phyloP scores from a whole-genome alignment of 164 flowering plant species.

The Santalum album region DNA sequence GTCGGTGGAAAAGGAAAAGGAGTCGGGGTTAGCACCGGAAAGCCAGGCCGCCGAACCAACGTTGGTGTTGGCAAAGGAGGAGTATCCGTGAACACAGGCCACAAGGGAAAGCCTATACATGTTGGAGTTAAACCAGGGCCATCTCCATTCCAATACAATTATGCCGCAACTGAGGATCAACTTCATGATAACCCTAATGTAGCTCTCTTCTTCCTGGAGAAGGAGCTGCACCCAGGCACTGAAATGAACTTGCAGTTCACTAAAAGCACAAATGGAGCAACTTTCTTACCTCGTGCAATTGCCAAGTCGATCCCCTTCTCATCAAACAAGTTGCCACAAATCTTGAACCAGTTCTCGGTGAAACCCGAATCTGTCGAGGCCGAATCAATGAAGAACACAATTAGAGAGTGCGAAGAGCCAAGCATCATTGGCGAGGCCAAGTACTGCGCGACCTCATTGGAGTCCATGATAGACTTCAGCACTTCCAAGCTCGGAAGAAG shows the following conservation, averaged over 20 bases:
- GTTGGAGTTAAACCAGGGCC: slow-evolving; percentile 24
- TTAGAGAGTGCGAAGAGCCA: slow-evolving; percentile 29
- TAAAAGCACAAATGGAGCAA: slow-evolving; percentile 14
- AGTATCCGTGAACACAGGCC: slow-evolving; percentile 30
- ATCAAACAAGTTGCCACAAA: slow-evolving; percentile 20
- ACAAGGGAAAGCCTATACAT: slow-evolving; percentile 30
- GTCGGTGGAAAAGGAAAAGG: slow-evolving; percentile 12
- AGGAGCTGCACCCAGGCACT: slow-evolving; percentile 23
- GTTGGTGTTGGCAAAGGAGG: slow-evolving; percentile 40
- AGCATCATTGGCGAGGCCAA: slow-evolving; percentile 32
- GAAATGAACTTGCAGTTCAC: slow-evolving; percentile 26
- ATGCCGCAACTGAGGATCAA: slow-evolving; percentile 34
- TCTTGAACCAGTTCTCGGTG: slow-evolving; percentile 22
- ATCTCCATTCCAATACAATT: slow-evolving; percentile 18
- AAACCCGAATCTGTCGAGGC: slow-evolving; percentile 30
- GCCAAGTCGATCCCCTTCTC: slow-evolving; percentile 30
- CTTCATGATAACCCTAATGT: slow-evolving; percentile 25
- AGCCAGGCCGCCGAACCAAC: slow-evolving; percentile 11
- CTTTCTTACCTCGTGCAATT: slow-evolving; percentile 30
- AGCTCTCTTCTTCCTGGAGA: slow-evolving; percentile 42
- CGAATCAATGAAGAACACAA: slow-evolving; percentile 26
- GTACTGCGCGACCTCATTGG: slow-evolving; percentile 41
- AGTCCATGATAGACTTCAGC: slow-evolving; percentile 39
- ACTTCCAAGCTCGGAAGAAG: slow-evolving; percentile 32
- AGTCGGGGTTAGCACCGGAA: slow-evolving; percentile 20